Conservation (phyloP, 106 monocot species). For the Vanilla planifolia region DNA sequence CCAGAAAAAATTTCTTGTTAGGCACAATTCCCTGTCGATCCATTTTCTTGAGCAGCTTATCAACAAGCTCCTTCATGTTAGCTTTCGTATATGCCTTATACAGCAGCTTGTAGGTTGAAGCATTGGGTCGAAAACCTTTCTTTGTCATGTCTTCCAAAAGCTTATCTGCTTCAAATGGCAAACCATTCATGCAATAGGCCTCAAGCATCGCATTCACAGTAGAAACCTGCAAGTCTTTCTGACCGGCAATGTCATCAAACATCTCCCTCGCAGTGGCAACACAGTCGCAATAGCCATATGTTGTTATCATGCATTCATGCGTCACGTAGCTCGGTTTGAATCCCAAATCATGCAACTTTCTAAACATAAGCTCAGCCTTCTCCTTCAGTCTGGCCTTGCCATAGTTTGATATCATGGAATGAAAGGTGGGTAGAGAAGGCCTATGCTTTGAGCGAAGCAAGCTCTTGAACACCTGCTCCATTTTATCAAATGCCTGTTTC, state of each 20-base stretch:
- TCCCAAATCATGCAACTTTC: slow-evolving; percentile 60
- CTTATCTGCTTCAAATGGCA: slow-evolving; percentile 60
- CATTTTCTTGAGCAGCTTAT: slow-evolving; percentile 67
- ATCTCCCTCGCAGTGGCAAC: slow-evolving; percentile 62
- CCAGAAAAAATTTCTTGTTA: slow-evolving; percentile 86
- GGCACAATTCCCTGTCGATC: slow-evolving; percentile 76
- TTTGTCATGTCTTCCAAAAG: slow-evolving; percentile 41
- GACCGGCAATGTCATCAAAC: slow-evolving; percentile 65
- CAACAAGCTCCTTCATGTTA: slow-evolving; percentile 52
- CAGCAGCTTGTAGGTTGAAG: slow-evolving; percentile 76
- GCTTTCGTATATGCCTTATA: slow-evolving; percentile 85
- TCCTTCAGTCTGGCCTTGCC: slow-evolving; percentile 76
- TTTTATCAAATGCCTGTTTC: slow-evolving; percentile 81
- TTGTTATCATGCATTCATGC: slow-evolving; percentile 69
- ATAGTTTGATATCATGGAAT: slow-evolving; percentile 92
- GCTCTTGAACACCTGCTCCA: slow-evolving; percentile 96
- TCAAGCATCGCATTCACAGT: slow-evolving; percentile 93
- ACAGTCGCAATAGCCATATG: slow-evolving; percentile 86
- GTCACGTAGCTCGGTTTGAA: slow-evolving; percentile 74
- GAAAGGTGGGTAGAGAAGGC: slow-evolving; percentile 78
- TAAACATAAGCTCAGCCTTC: slow-evolving; percentile 60
- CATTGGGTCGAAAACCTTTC: slow-evolving; percentile 43
- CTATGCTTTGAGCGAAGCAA: slow-evolving; percentile 72
- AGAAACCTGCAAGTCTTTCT: slow-evolving; percentile 47
- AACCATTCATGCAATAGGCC: slow-evolving; percentile 74